Conservation (phyloP, 495 filamentous ascomycete species). For the Hypoxylon intermedium region DNA sequence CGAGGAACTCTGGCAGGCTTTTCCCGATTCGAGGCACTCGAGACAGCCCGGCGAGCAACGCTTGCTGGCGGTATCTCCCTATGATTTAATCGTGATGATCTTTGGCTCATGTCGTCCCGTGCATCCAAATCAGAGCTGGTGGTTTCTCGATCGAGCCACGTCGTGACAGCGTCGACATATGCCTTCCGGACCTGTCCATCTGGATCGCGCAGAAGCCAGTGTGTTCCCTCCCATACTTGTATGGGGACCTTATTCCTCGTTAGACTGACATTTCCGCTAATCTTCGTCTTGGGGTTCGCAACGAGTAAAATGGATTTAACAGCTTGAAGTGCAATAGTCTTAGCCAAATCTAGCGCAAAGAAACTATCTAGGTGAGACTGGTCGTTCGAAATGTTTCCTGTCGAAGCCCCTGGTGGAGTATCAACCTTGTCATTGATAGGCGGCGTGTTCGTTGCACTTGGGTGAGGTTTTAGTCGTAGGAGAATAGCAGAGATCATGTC, state of each 20-base stretch:
- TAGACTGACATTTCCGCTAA: slow-evolving; percentile 66
- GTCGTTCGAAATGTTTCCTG: slow-evolving; percentile 44
- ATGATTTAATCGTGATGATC: slow-evolving; percentile 49
- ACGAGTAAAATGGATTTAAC: slow-evolving; percentile 81
- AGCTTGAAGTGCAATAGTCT: slow-evolving; percentile 76
- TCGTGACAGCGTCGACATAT: slow-evolving; percentile 80
- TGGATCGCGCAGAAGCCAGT: slow-evolving; percentile 83
- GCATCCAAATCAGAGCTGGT: slow-evolving; percentile 69
- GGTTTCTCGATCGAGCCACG: slow-evolving; percentile 83
- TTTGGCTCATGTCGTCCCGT: slow-evolving; percentile 57
- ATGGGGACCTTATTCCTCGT: slow-evolving; percentile 76
- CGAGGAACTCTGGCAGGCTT: slow-evolving; percentile 61
- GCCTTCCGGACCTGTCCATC: slow-evolving; percentile 78
- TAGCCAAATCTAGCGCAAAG: slow-evolving; percentile 76
- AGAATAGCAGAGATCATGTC: slow-evolving; percentile 88
- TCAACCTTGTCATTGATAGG: slow-evolving; percentile 51
- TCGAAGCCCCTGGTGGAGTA: slow-evolving; percentile 37
- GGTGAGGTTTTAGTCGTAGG: slow-evolving; percentile 71
- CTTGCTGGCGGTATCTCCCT: slow-evolving; percentile 39
- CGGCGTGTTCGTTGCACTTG: slow-evolving; percentile 48
- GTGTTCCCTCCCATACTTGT: slow-evolving; percentile 87
- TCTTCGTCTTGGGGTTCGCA: slow-evolving; percentile 69
- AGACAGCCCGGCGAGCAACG: slow-evolving; percentile 69
- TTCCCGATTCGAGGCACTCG: slow-evolving; percentile 67
- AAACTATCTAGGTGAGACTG: slow-evolving; percentile 61